Evolutionary conservation across 768 basidiomycete genomes (phyloP), one percentile per base, ranked within the genome.

Genomic region (Tremella yokohamensis): DNA sequence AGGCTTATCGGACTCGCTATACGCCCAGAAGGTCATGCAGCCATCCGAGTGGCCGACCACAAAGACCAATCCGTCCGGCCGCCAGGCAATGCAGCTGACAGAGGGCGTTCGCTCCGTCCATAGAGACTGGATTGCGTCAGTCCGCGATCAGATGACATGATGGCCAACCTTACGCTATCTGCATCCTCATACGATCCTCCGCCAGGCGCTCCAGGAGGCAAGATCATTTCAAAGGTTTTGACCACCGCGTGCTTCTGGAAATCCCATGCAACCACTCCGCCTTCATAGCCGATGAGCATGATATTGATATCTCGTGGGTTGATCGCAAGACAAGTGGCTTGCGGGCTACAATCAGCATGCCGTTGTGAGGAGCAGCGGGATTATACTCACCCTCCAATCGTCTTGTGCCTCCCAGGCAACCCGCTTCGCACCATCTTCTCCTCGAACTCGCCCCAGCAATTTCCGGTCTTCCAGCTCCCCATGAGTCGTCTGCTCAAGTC

Each of bases 1-100:
- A 0, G 90, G 87, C 52, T 83, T 83, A 56, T 86, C 85, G 60
- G 87, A 82, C 62, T 92, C 89, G 45, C 87, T 85, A 1, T 85
- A 77, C 0, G 87, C 85, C 86, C 89, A 91, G 72, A 92, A 88
- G 3, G 86, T 83, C 29, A 94, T 81, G 51, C 83, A 85, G 8
- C 91, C 90, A 73, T 94, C 91, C 16, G 83, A 80, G 69, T 92
- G 83, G 0, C 91, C 90, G 12, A 84, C 85, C 19, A 83, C 88
- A 59, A 94, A 86, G 59, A 89, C 80, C 58, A 89, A 85, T 42
- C 79, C 79, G 50, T 80, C 78, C 79, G 89, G 88, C 71, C 91
- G 85, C 62, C 90, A 79, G 2, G 86, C 80, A 3, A 91, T 62
- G 25, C 84, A 82, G 0, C 87, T 89, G 7, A 88, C 87, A n/a